Percentiles rank a stretch among this genome's conserved stretches.
Evolutionary conservation across 495 filamentous ascomycete genomes (phyloP).

Genomic region (Xylaria cubensis): DNA sequence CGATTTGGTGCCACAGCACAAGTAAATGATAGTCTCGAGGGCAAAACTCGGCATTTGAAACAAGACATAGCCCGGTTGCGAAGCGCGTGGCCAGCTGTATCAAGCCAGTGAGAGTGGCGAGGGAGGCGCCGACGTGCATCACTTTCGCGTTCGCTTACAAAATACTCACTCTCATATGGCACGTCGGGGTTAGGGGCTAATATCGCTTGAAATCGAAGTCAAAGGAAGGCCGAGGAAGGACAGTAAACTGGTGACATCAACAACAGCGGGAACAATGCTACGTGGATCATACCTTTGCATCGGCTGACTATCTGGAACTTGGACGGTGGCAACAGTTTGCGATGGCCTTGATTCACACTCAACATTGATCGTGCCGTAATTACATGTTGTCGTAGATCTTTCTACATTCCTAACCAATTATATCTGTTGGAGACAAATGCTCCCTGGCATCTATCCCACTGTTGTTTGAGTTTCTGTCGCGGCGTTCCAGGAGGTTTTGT

Average conservation of each 20-base stretch:
- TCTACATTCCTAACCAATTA: neutral
- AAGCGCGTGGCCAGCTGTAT: neutral
- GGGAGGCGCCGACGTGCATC: neutral
- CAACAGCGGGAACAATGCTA: neutral
- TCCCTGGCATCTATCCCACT: neutral
- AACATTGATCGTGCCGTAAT: neutral
- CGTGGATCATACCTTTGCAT: neutral
- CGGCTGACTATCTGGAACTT: neutral
- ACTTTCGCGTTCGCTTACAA: neutral
- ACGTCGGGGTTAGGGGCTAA: neutral
- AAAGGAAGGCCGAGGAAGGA: neutral
- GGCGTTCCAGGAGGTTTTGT: neutral
- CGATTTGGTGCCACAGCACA: neutral
- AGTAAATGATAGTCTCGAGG: neutral
- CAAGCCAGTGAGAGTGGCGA: neutral
- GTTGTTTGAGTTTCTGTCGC: neutral
- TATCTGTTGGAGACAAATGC: neutral
- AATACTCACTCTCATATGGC: neutral
- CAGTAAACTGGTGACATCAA: neutral
- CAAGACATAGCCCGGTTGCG: neutral
- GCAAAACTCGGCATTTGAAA: neutral
- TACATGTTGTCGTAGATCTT: neutral
- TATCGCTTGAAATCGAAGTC: neutral
- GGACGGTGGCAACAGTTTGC: constrained; percentile 5
- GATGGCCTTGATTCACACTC: neutral